Evolutionary conservation across 1,139 yeast genomes (phyloP).

Genomic region (Magnusiomyces sp.): DNA sequence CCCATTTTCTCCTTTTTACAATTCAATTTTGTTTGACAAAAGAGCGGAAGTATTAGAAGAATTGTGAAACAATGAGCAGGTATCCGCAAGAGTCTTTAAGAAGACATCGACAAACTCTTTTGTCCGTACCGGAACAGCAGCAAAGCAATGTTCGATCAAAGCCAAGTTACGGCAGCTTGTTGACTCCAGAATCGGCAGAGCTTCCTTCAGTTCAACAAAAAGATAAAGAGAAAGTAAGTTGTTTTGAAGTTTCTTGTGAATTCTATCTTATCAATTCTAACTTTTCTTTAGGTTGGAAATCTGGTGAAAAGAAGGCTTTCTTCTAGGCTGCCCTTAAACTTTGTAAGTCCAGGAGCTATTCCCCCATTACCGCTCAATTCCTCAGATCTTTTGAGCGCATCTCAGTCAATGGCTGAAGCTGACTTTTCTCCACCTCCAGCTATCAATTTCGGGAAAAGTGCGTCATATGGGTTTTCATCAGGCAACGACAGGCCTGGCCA

Average conservation of each 20-base stretch:
- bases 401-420: background rate
- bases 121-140: conserved; percentile 16
- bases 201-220: conserved; percentile 14
- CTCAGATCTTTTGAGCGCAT: background rate
- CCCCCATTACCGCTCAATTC: conserved; percentile 6
- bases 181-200: conserved; percentile 17
- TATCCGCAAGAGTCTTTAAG: conserved; percentile 24
- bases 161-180: conserved; percentile 19
- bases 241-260: conserved; percentile 7
- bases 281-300: conserved; percentile 12
- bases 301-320: conserved; percentile 14
- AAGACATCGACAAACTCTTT: conserved; percentile 27
- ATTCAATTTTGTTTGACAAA: too few species aligned
- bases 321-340: conserved; percentile 11
- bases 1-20: too few species aligned
- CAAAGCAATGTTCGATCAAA: conserved; percentile 3
- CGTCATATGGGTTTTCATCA: too few species aligned
- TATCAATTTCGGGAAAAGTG: background rate
- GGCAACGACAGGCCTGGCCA: too few species aligned
- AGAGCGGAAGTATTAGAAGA: too few species aligned
- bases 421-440: background rate
- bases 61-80: conserved; percentile 6
- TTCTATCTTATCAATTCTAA: conserved; percentile 12
- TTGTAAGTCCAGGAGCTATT: background rate
- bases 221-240: conserved; percentile 14